Evolutionary conservation across 2,329 filamentous ascomycete species (phyloP).

Genomic region (Nothomitra cinnamomea): DNA sequence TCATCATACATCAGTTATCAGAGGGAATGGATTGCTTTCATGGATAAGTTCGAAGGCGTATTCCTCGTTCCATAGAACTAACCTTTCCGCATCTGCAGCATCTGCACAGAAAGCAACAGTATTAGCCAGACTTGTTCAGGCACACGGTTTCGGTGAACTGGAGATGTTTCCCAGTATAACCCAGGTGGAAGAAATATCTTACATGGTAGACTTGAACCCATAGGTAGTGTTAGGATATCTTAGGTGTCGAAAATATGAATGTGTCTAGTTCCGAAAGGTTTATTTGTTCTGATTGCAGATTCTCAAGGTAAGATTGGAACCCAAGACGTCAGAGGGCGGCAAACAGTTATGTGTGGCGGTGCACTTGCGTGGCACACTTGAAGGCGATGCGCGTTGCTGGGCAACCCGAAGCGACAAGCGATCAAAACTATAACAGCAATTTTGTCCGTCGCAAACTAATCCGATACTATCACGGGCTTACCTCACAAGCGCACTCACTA

Average conservation of each 20-base stretch:
- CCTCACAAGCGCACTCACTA: not conserved
- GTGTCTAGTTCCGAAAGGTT: too few relatives aligned
- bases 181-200: slow-evolving; percentile 10
- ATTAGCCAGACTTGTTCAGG: not conserved
- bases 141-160: not conserved
- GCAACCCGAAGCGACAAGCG: not conserved
- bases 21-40: not conserved
- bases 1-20: not conserved
- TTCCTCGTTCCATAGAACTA: slow-evolving; percentile 14
- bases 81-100: slow-evolving; percentile 95
- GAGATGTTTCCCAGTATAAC: not conserved
- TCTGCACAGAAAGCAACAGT: slow-evolving; percentile 34
- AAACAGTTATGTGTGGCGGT: not conserved
- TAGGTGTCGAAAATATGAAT: too few relatives aligned
- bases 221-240: not conserved
- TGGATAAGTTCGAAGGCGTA: not conserved
- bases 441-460: not conserved
- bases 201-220: slow-evolving; percentile 17
- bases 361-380: not conserved
- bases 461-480: too few relatives aligned
- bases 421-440: not conserved
- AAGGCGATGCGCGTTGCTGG: not conserved
- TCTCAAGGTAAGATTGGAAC: slow-evolving; percentile 34
- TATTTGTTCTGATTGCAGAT: slow-evolving; percentile 11
- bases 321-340: slow-evolving; percentile 11